Base-by-base conservation (phyloP, 1,284 basidiomycete genomes). In the Sanguinoderma infundibulare region DNA sequence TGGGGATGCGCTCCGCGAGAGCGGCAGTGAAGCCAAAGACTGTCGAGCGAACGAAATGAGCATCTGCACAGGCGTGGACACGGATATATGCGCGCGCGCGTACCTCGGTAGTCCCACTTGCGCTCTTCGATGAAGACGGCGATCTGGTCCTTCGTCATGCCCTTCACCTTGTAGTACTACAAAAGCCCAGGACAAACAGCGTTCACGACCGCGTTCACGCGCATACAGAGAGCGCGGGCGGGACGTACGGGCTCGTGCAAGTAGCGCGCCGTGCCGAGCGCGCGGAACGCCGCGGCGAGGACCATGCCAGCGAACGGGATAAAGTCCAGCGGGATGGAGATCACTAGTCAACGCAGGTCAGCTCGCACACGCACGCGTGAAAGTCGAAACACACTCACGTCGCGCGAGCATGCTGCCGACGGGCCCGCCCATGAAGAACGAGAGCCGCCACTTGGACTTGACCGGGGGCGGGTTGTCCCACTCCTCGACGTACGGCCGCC, bases 401-500 rank as follows among this genome's bases (percentile, higher is more conserved):
- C 65, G 71, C 46, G 91, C 65, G 15, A 85, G 62, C 42, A 87
- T 78, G 44, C 83, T 73, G 1, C 81, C 79, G 20, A 89, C 73
- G 75, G 80, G 82, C 15, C 77, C 79, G 22, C 78, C 76, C 60
- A 66, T 55, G 24, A 86, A 67, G 74, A 79, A 78, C 51, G 79
- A 76, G 57, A 60, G 55, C 6, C 81, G 73, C 70, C 83, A 67
- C 20, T 72, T 49, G 59, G 59, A 64, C 70, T 78, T 68, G 28
- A 78, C 73, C 3, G 70, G 66, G 0, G 94, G 93, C 0, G 93
- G 93, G 5, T 79, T 70, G 20, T 89, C 83, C 91, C 90, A 95
- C 76, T 96, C 94, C 70, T 96, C 94, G 2, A 94, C 86, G 67
- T 96, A 96, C 0, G 90, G 87, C 63, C 83, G 81, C 92, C 92